Evolutionary conservation across 768 basidiomycete genomes (phyloP), one percentile per base, ranked within the genome.

Genomic region (Cubamyces lactineus): DNA sequence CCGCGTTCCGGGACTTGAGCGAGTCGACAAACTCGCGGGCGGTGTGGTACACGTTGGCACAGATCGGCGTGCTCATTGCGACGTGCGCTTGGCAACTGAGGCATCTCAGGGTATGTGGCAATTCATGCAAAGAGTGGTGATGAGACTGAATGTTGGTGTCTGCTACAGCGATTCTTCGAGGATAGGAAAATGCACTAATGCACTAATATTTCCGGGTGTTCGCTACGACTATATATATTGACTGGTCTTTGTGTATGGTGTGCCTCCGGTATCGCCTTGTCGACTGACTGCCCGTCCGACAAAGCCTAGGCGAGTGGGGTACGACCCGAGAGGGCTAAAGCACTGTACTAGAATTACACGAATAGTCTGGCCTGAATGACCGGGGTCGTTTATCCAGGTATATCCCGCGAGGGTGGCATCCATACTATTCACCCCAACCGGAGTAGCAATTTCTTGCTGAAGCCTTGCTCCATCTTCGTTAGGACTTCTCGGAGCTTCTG

Each of bases 51-150:
- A 94, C 88, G 69, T 49, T 98, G 26, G 82, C 85, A 38, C 96
- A 99, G 80, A 93, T 98, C 60, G 75, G 83, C 15, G 88, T 96
- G 12, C 76, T 99, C 45, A 74, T 98, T 47, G 84, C 78, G 17
- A 96, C 96, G 2, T 98, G 93, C 69, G 80, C 84, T 30, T 98
- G 96, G 96, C 97, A 98, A 75, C 78, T 97, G 72, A 81, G 92
- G 70, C 92, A 98, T 82, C 79, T 99, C 61, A 92, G 87, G 80
- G 92, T 94, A 69, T 71, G 85, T 76, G 38, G 53, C n/a, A 16
- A 39, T 51, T 64, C 43, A 48, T 17, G n/a, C 6, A 56, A 54
- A 26, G 30, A 3, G 47, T 21, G 34, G 1, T 6, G 21, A 23
- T 28, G 28, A n/a, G 51, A 34, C 34, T 2, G 48, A 42, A 34